These are phyloP conservation scores for Penicillium egyptiacum DNA, from an alignment of 495 filamentous ascomycete genomes.

Conservation along the genomic window DNA sequence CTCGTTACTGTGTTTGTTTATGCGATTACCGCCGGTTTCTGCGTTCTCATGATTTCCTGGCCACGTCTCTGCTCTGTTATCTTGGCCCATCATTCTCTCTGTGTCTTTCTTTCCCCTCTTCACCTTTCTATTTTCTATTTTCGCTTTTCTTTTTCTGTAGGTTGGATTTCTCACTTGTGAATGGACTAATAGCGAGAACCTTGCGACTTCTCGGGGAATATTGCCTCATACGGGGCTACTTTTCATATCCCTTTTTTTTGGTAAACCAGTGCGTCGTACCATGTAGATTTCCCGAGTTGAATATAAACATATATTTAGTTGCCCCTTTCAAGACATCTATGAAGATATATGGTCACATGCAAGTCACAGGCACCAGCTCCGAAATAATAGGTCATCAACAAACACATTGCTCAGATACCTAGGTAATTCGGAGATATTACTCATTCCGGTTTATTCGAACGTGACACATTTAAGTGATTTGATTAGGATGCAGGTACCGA, in stretches of 20 bases:
- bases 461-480: background rate
- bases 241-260: constrained; percentile 5
- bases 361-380: background rate
- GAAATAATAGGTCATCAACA: background rate
- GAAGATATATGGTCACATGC: constrained; percentile 4
- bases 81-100: constrained; percentile 34
- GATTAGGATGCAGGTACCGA: constrained; percentile 1
- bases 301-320: background rate
- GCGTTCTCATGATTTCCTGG: constrained; percentile 27
- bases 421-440: background rate
- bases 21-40: constrained; percentile 32
- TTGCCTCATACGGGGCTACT: constrained; percentile 9
- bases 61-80: constrained; percentile 22
- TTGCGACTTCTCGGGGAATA: constrained; percentile 13
- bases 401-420: background rate
- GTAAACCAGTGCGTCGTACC: constrained; percentile 3
- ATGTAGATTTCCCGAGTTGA: background rate
- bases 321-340: background rate
- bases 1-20: constrained; percentile 27
- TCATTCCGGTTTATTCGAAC: background rate
- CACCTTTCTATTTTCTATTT: constrained; percentile 17
- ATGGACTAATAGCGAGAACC: constrained; percentile 45
- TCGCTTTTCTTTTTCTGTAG: constrained; percentile 32
- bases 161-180: constrained; percentile 46
- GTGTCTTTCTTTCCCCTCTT: constrained; percentile 19